A percentile compares a stretch with the other conserved stretches of the same genome.
phyloP scores from a whole-genome alignment of 768 basidiomycete species.

The Boletales sp. region DNA sequence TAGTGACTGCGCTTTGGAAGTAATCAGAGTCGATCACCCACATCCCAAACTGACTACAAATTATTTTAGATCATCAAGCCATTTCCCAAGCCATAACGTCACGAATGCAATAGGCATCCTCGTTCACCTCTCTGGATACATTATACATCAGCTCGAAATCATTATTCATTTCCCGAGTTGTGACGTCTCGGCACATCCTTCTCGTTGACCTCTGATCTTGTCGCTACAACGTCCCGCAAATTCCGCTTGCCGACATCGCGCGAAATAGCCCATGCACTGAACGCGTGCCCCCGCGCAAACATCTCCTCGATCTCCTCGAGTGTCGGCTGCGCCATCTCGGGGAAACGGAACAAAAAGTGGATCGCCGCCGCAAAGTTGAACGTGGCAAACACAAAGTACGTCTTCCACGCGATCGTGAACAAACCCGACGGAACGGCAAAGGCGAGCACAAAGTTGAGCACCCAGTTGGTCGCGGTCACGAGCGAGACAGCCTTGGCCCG shows the following conservation, averaged over 20 bases:
- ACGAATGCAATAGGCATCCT: no score
- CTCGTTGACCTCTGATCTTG: constrained; percentile 11
- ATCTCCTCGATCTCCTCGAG: constrained; percentile 82
- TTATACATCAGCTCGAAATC: no score
- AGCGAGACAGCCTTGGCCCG: constrained; percentile 58
- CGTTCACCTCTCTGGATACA: no score
- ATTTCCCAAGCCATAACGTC: no score
- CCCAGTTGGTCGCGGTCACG: constrained; percentile 48
- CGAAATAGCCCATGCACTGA: constrained; percentile 68
- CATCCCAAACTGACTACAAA: no score
- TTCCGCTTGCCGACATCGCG: constrained; percentile 61
- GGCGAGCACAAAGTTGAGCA: constrained; percentile 71
- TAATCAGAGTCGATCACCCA: no score
- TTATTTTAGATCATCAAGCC: no score
- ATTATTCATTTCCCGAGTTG: no score
- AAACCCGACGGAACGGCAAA: constrained; percentile 75
- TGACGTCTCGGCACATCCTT: neutral
- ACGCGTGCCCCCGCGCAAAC: constrained; percentile 64
- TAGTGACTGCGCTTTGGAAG: no score
- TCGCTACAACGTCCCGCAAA: constrained; percentile 43
- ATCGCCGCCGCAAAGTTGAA: constrained; percentile 73
- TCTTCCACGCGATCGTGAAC: constrained; percentile 65
- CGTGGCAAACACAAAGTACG: constrained; percentile 73
- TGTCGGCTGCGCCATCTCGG: constrained; percentile 68
- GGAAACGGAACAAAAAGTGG: constrained; percentile 77